Base-by-base conservation (phyloP, 2,329 filamentous ascomycete genomes). In the Colletotrichum sp. region DNA sequence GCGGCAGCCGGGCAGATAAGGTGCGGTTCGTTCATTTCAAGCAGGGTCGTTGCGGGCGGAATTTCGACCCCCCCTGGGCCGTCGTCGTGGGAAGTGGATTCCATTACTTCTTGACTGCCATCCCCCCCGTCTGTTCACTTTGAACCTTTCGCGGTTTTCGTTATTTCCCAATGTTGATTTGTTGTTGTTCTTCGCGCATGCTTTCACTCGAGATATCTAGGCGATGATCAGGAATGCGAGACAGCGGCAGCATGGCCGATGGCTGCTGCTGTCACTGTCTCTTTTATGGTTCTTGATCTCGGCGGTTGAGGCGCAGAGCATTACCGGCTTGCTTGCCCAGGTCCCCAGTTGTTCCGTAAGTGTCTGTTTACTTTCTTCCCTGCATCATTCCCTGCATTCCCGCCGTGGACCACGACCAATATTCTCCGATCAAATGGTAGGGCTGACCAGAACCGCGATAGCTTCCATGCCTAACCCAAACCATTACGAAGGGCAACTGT, bases 401-500 rank as follows among this genome's bases (percentile, higher is more conserved):
- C 31, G 15, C 9, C 27, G 51, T 67, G 57, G 43, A 47, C 62
- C 61, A 55, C 11, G 31, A 21, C n/a, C 2, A 31, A 58, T 31
- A 54, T 66, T 71, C 62, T 63, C 57, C 57, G 62, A 64, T 13
- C 29, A 34, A n/a, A 18, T 51, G 15, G 33, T 33, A 72, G 68
- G 68, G 68, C 72, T 73, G 62, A 71, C 68, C 34, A 21, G 47
- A 36, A 58, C n/a, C 21, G 27, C 64, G 38, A 59, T 36, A 76
- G 73, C 66, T 75, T 57, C 57, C 72, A 43, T 76, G 75, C 57
- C 24, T 76, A 29, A 65, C 59, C 2, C 43, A 64, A n/a, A 24
- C 36, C 55, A 38, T 76, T 16, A 36, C 47, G 7, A 33, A 31
- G 24, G 73, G 72, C 8, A 74, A 67, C 61, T 78, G 77, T 64